Evolutionary conservation across 176 grass and related monocot genomes (phyloP), one percentile per base, ranked within the genome.

Genomic region (Carex kokanica): DNA sequence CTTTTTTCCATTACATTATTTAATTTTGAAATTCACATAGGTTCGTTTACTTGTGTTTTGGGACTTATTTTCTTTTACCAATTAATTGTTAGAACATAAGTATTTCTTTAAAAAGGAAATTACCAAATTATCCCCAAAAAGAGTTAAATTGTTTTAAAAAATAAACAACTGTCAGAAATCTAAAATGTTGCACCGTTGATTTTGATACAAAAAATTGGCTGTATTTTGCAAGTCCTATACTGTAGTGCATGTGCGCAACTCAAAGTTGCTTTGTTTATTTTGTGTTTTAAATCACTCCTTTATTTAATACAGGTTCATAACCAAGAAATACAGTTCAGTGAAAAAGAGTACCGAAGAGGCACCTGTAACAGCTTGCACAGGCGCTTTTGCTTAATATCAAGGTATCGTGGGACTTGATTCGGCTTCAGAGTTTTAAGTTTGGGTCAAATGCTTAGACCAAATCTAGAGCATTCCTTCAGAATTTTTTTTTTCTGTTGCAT

Each of bases 321-420:
- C 93, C 74, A 95, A 93, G 88, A 98, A 98, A 79, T 95, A 91
- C 80, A 93, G 93, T 62, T 85, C 91, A 24, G 67, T 85, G 51
- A 93, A 88, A 88, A 92, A 93, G 89, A 85, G 55, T 51, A 88
- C 81, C 0, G 88, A 88, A 89, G 88, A 82, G 69, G 92, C 45
- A 55, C 92, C 86, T 9, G 85, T 88, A 62, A 93, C 92, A 80
- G 95, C 89, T 84, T 91, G 95, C 86, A 91, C 93, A 6, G 75
- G 88, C 23, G 91, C 89, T 27, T 72, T 90, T 86, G 88, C 68
- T 45, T 84, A 75, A 57, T 79, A 72, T 84, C 40, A 74, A 74
- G 49, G 40, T 93, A 91, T 77, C 29, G 82, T 9, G 56, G 32
- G 81, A 69, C 61, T 6, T 61, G 73, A 63, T 70, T 78, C 40